phyloP scores from a whole-genome alignment of 108 stramenopile genomes.

The Cyclostephanos tholiformis region DNA sequence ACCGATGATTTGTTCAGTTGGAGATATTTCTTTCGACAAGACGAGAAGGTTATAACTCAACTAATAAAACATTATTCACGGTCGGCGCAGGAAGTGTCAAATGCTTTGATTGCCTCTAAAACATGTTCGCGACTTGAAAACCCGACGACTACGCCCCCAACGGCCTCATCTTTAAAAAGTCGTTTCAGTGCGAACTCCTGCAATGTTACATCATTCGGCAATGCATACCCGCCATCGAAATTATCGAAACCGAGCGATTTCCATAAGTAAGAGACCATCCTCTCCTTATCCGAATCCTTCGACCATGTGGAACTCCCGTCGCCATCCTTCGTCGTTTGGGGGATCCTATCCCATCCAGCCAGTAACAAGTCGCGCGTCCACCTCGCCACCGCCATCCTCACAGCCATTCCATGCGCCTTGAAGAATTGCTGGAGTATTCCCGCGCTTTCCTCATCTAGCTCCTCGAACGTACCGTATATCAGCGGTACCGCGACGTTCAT shows the following conservation, averaged over 20 bases:
- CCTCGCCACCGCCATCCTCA: conserved; percentile 73
- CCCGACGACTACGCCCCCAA: conserved; percentile 43
- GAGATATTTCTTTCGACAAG: neutral
- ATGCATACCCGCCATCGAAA: conserved; percentile 48
- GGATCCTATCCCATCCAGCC: conserved; percentile 47
- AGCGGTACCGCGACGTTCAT: conserved; percentile 75
- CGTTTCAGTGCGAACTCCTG: conserved; percentile 77
- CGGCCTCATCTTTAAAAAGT: conserved; percentile 47
- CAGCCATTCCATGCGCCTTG: conserved; percentile 74
- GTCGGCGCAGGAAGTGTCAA: too few species aligned
- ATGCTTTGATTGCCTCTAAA: conserved; percentile 29
- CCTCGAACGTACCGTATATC: conserved; percentile 85
- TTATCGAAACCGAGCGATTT: conserved; percentile 34
- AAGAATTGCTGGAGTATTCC: conserved; percentile 76
- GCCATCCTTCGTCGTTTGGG: neutral
- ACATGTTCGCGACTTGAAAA: conserved; percentile 51
- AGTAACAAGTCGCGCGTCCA: conserved; percentile 74
- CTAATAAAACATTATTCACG: too few species aligned
- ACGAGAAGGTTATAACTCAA: too few species aligned
- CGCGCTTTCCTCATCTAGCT: conserved; percentile 77
- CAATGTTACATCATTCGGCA: conserved; percentile 61
- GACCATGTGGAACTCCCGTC: neutral
- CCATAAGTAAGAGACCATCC: conserved; percentile 28
- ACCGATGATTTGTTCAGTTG: neutral
- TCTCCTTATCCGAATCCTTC: conserved; percentile 30